Base-by-base conservation (phyloP, 2,329 filamentous ascomycete genomes). In the Colletotrichum chrysophilum region DNA sequence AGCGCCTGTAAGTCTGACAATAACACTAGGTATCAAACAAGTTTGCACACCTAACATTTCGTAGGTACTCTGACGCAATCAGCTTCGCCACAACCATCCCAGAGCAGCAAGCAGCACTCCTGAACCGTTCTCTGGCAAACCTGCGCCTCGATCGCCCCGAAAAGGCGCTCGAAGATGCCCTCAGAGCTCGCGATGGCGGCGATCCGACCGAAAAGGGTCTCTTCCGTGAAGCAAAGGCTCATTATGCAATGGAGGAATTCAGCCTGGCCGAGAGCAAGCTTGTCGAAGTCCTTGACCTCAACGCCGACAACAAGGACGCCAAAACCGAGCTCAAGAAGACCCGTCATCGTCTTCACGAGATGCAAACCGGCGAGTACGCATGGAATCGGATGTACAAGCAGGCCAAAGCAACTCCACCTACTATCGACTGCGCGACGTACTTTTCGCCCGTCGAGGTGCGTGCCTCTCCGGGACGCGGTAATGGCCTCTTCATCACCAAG, bases 401-500 rank as follows among this genome's bases (percentile, higher is more conserved):
- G 34, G 83, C 85, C 2, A 73, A 78, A n/a, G 70, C 72, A n/a
- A 80, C 78, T 0, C 84, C 86, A 4, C 86, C 88, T 0, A 71
- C 84, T 7, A 78, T 91, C 3, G 89, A 91, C 76, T 87, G 84
- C 71, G 88, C 87, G 0, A 89, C 85, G 3, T 91, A 85, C 75
- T 82, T 82, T 9, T 81, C 80, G 0, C 84, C 85, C 0, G 86
- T 90, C 1, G 80, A 83, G 58, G 78, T 91, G 1, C 85, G 83
- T 38, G 58, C 79, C 8, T 86, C 87, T 1, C 79, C 80, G 2
- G 85, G 81, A 10, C 83, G 85, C 21, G 89, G 89, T 4, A 84
- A 85, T 4, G 90, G 90, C 0, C 80, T 91, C 0, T 92, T 91
- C 78, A 88, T 87, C 0, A 89, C 86, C 1, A 80, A 82, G 24